Conservation (phyloP, 176 grass and related monocot species). For the Chrysopogon serrulatus region DNA sequence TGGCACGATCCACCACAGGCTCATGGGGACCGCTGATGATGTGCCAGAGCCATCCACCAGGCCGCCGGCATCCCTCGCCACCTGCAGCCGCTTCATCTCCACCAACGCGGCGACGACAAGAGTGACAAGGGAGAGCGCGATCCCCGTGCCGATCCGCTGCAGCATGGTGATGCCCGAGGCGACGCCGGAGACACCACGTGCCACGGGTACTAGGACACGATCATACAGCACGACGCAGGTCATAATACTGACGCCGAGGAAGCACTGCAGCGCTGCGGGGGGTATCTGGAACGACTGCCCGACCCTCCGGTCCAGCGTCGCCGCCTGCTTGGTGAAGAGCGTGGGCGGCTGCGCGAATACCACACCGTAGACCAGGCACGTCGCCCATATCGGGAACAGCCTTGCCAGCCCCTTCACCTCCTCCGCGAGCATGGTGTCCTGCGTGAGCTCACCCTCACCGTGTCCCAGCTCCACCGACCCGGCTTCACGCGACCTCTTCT, state of each 20-base stretch:
- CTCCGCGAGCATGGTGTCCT: neutral
- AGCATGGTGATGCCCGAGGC: constrained; percentile 48
- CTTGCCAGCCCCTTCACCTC: constrained; percentile 18
- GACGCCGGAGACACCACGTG: neutral
- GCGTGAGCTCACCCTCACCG: neutral
- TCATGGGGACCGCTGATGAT: constrained; percentile 29
- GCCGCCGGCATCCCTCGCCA: constrained; percentile 19
- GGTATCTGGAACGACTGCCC: constrained; percentile 24
- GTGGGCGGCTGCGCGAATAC: constrained; percentile 32
- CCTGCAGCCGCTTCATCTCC: constrained; percentile 44
- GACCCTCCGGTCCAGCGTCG: constrained; percentile 32
- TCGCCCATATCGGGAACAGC: constrained; percentile 39
- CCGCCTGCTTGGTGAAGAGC: constrained; percentile 56
- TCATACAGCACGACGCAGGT: constrained; percentile 40
- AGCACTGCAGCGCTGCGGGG: constrained; percentile 41
- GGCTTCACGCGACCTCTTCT: neutral
- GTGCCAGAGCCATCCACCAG: neutral
- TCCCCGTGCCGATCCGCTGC: constrained; percentile 51
- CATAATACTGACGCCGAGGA: constrained; percentile 19
- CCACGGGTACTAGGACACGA: constrained; percentile 38
- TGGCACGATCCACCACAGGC: constrained; percentile 65
- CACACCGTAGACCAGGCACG: constrained; percentile 36
- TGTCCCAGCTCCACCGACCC: neutral
- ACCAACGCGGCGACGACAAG: constrained; percentile 36
- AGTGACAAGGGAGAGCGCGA: constrained; percentile 1